Percentiles rank a stretch among this genome's conserved stretches.
These are phyloP conservation scores for Aspergillus neoniger DNA, from an alignment of 2,329 filamentous ascomycete species.

Conservation along the genomic window DNA sequence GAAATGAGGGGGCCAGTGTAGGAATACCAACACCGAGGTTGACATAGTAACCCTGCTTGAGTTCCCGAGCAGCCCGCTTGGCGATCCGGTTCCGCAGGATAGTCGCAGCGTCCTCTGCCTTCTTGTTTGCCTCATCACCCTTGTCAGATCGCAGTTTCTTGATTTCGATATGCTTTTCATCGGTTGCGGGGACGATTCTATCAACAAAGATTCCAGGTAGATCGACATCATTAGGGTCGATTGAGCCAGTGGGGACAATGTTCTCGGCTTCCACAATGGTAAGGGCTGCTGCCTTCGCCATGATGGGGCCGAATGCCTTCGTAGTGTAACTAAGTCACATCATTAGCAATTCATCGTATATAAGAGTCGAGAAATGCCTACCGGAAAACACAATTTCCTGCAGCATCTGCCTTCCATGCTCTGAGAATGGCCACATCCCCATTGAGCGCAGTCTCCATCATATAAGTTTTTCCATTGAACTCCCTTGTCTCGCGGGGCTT, in stretches of 20 bases:
- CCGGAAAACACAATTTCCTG: constrained; percentile 78
- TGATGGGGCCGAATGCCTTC: constrained; percentile 71
- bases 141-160: constrained; percentile 57
- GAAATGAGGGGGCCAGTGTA: constrained; percentile 76
- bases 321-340: constrained; percentile 59
- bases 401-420: constrained; percentile 73
- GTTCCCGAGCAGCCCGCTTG: constrained; percentile 73
- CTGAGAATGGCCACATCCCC: constrained; percentile 77
- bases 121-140: constrained; percentile 40
- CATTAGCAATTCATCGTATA: constrained; percentile 25
- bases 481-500: constrained; percentile 68
- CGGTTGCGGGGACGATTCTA: constrained; percentile 73
- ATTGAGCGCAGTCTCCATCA: constrained; percentile 75
- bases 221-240: constrained; percentile 73
- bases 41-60: constrained; percentile 60
- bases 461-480: constrained; percentile 71
- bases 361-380: constrained; percentile 44
- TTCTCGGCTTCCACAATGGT: constrained; percentile 85
- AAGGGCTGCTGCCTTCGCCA: constrained; percentile 77
- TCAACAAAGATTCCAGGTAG: constrained; percentile 82
- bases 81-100: constrained; percentile 64
- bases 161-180: constrained; percentile 71
- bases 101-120: constrained; percentile 35
- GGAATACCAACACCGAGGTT: constrained; percentile 61
- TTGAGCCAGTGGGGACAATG: constrained; percentile 73